Percentiles rank a stretch among this genome's conserved stretches.
Evolutionary conservation across 441 rosid genomes (phyloP).

Genomic region (Heliophila coronopifolia): DNA sequence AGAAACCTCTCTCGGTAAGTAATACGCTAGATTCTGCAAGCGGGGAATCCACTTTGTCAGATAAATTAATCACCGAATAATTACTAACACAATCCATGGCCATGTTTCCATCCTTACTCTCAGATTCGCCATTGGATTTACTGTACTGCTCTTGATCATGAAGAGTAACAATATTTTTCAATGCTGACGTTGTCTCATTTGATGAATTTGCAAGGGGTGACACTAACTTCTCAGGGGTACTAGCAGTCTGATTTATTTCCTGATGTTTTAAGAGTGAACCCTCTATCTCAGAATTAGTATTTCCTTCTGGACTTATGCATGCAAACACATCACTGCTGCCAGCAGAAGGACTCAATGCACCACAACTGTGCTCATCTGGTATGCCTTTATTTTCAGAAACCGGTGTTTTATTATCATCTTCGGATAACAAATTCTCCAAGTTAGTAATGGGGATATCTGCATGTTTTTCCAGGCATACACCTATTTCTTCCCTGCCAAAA

Average conservation of each 20-base stretch:
- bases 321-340: constrained; percentile 19
- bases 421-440: constrained; percentile 36
- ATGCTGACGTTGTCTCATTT: constrained; percentile 30
- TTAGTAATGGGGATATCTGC: constrained; percentile 31
- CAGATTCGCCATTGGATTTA: neutral
- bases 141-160: constrained; percentile 30
- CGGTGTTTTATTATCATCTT: constrained; percentile 21
- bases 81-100: constrained; percentile 9
- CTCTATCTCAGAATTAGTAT: constrained; percentile 18
- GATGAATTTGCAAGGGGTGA: constrained; percentile 35
- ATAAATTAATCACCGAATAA: neutral
- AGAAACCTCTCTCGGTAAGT: constrained; percentile 22
- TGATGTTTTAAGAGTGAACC: constrained; percentile 27
- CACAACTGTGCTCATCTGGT: constrained; percentile 14
- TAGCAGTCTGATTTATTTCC: constrained; percentile 24
- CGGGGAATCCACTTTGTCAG: constrained; percentile 21
- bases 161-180: constrained; percentile 26
- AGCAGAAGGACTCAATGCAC: constrained; percentile 27
- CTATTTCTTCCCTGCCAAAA: constrained; percentile 30
- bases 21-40: constrained; percentile 16
- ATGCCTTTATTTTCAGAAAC: constrained; percentile 30
- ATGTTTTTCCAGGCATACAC: constrained; percentile 14
- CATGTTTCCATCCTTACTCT: constrained; percentile 7
- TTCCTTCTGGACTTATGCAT: constrained; percentile 24
- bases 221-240: constrained; percentile 26